These are phyloP conservation scores for Orbilia brochopaga DNA, from an alignment of 2,329 filamentous ascomycete genomes.

Conservation along the genomic window DNA sequence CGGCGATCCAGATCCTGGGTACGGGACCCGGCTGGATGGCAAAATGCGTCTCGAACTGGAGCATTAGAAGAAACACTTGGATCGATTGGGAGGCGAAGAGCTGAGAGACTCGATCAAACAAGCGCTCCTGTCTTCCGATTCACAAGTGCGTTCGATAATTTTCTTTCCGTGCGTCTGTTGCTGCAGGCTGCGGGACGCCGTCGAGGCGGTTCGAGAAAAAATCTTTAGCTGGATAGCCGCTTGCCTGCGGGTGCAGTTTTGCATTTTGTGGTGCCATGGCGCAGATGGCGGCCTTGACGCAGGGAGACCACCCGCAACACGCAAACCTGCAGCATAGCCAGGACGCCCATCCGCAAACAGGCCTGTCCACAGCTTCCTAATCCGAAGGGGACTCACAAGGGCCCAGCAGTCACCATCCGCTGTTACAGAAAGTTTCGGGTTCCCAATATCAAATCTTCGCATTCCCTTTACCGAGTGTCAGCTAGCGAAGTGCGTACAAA, in stretches of 20 bases:
- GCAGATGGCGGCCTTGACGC: not conserved
- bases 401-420: not conserved
- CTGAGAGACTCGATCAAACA: not conserved
- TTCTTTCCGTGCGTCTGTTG: not conserved
- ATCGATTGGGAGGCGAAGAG: not conserved
- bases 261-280: not conserved
- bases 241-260: not conserved
- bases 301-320: not conserved
- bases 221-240: not conserved
- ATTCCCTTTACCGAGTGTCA: not conserved
- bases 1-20: conserved; percentile 30
- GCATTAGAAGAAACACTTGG: conserved; percentile 7
- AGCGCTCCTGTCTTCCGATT: conserved; percentile 1
- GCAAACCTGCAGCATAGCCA: not conserved
- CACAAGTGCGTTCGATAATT: not conserved
- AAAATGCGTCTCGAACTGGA: conserved; percentile 3
- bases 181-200: not conserved
- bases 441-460: conserved; percentile 2
- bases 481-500: not conserved
- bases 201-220: not conserved
- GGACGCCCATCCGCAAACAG: not conserved
- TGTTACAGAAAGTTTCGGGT: not conserved
- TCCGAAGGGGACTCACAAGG: not conserved
- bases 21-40: not conserved
- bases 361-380: not conserved